phyloP scores from a whole-genome alignment of 441 rosid species.

The Breynia disticha region DNA sequence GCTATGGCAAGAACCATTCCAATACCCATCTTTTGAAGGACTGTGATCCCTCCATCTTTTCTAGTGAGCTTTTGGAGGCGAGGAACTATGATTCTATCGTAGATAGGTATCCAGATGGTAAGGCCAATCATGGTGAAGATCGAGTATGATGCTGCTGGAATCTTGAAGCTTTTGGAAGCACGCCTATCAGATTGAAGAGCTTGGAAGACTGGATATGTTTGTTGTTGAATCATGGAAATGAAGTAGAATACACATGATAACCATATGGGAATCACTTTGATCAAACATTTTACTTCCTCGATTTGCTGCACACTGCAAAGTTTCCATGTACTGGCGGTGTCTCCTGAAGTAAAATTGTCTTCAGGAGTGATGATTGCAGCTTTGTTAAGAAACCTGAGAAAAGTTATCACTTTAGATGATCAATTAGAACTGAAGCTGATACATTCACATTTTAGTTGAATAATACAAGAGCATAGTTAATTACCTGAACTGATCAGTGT shows the following conservation, averaged over 20 bases:
- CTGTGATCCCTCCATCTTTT: constrained; percentile 55
- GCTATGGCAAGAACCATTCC: constrained; percentile 41
- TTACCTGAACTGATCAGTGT: constrained; percentile 60
- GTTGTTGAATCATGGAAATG: constrained; percentile 36
- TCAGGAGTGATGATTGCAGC: constrained; percentile 48
- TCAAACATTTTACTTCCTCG: constrained; percentile 57
- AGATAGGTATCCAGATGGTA: constrained; percentile 53
- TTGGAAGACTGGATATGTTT: constrained; percentile 50
- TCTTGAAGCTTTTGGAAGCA: constrained; percentile 28
- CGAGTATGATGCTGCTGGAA: constrained; percentile 52
- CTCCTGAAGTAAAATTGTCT: constrained; percentile 37
- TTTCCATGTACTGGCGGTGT: constrained; percentile 41
- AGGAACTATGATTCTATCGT: constrained; percentile 55
- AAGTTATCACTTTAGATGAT: not conserved
- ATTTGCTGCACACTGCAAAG: constrained; percentile 59
- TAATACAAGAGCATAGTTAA: too few relatives aligned
- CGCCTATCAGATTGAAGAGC: constrained; percentile 52
- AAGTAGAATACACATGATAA: constrained; percentile 34
- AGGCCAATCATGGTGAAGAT: constrained; percentile 53
- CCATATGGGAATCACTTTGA: constrained; percentile 60
- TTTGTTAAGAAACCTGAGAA: constrained; percentile 48
- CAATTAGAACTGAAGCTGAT: not conserved
- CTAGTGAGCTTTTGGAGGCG: constrained; percentile 32
- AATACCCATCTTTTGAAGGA: constrained; percentile 51
- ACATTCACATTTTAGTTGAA: not conserved